Percentiles rank a stretch among this genome's conserved stretches.
Conservation (phyloP, 192 early-diverging fungal genomes). For the Backusella tarrabulga region DNA sequence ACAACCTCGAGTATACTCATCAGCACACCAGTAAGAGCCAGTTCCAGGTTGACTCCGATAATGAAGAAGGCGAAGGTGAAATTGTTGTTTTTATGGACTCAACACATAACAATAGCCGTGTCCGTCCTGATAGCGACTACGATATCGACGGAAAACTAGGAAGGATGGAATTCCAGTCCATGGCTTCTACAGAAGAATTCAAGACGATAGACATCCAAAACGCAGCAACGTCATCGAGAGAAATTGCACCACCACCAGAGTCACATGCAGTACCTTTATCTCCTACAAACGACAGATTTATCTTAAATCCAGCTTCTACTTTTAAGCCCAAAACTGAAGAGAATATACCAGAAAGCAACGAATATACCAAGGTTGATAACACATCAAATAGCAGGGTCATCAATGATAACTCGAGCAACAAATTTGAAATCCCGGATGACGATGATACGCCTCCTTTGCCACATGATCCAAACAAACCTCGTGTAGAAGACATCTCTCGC, state of each 20-base stretch:
- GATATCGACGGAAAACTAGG: not conserved
- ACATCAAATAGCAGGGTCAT: not conserved
- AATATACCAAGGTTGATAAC: not conserved
- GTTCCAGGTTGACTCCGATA: not conserved
- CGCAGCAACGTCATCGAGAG: not conserved
- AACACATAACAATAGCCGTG: not conserved
- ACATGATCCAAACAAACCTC: not conserved
- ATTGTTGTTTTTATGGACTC: conserved; percentile 13
- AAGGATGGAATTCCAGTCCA: not conserved
- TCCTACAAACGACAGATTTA: not conserved
- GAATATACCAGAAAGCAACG: not conserved
- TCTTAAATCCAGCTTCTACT: not conserved
- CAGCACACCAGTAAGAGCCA: not conserved
- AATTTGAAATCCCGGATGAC: not conserved
- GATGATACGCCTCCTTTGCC: not conserved
- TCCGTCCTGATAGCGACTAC: not conserved
- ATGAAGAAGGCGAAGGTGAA: conserved; percentile 12
- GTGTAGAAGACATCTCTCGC: conserved; percentile 7
- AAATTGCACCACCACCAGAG: not conserved
- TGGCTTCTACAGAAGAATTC: not conserved
- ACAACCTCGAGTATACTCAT: not conserved
- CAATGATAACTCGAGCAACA: not conserved
- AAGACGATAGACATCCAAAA: not conserved
- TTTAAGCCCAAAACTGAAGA: not conserved
- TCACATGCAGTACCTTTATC: not conserved